A percentile compares a stretch with the other conserved stretches of the same genome.
Evolutionary conservation across 1,139 yeast species (phyloP).

Genomic region (Kodamaea sp.): DNA sequence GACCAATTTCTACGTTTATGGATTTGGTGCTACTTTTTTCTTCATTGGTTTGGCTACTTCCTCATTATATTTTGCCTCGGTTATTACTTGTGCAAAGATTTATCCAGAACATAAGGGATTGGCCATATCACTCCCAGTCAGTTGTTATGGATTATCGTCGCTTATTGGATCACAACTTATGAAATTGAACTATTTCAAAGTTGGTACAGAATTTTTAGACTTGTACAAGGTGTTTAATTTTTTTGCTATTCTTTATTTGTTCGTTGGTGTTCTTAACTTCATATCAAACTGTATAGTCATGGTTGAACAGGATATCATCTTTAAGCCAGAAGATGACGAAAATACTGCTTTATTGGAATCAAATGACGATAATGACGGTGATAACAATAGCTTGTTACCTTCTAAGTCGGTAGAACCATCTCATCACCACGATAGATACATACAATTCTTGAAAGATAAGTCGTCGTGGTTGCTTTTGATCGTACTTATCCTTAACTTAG

Average conservation of each 20-base stretch:
- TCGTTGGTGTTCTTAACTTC: slow-evolving; percentile 58
- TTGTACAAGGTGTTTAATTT: slow-evolving; percentile 53
- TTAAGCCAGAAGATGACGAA: slow-evolving; percentile 23
- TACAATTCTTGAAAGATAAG: slow-evolving; percentile 54
- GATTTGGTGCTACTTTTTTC: slow-evolving; percentile 36
- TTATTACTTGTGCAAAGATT: slow-evolving; percentile 80
- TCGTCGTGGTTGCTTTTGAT: slow-evolving; percentile 62
- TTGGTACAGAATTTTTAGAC: slow-evolving; percentile 32
- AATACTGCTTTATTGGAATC: slow-evolving; percentile 23
- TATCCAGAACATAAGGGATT: slow-evolving; percentile 72
- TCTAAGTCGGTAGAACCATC: slow-evolving; percentile 36
- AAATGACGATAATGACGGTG: slow-evolving; percentile 13
- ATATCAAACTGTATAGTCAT: slow-evolving; percentile 60
- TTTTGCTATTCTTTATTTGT: slow-evolving; percentile 54
- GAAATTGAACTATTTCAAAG: slow-evolving; percentile 37
- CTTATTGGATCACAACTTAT: slow-evolving; percentile 58
- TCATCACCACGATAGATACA: slow-evolving; percentile 48
- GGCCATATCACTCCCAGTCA: slow-evolving; percentile 84
- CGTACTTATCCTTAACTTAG: slow-evolving; percentile 67
- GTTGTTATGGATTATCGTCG: slow-evolving; percentile 81
- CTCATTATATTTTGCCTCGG: slow-evolving; percentile 69
- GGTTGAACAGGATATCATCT: slow-evolving; percentile 53
- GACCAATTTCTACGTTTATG: slow-evolving; percentile 16
- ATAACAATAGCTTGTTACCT: slow-evolving; percentile 16
- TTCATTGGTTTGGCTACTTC: slow-evolving; percentile 79